phyloP scores from a whole-genome alignment of 2,329 filamentous ascomycete species.

The Sporothrix brasiliensis region DNA sequence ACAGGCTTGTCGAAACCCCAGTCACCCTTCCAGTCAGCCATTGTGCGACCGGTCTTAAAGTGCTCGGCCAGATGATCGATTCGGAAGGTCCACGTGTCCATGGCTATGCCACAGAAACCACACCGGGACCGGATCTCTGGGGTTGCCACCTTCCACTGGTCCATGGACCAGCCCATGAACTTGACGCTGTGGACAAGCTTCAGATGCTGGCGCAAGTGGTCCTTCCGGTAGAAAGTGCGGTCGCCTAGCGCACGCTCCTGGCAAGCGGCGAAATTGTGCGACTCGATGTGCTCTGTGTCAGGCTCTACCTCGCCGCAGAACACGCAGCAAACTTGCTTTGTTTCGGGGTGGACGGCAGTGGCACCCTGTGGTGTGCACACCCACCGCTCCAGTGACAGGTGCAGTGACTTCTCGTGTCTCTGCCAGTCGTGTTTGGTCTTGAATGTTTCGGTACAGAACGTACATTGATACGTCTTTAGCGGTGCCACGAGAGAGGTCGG shows the following conservation, averaged over 20 bases:
- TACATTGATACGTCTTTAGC: slow-evolving; percentile 65
- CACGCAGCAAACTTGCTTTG: slow-evolving; percentile 59
- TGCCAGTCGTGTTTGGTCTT: slow-evolving; percentile 71
- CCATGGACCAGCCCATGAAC: slow-evolving; percentile 66
- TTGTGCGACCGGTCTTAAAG: slow-evolving; percentile 67
- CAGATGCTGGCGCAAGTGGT: slow-evolving; percentile 68
- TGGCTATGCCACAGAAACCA: slow-evolving; percentile 65
- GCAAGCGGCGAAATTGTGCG: slow-evolving; percentile 65
- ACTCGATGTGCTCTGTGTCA: slow-evolving; percentile 58
- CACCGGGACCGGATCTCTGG: slow-evolving; percentile 66
- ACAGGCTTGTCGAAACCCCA: slow-evolving; percentile 68
- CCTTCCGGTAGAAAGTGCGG: slow-evolving; percentile 67
- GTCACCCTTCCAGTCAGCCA: slow-evolving; percentile 71
- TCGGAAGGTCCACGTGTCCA: slow-evolving; percentile 64
- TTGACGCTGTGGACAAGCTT: slow-evolving; percentile 66
- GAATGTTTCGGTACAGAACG: slow-evolving; percentile 70
- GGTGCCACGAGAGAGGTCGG: slow-evolving; percentile 45
- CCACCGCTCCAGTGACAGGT: slow-evolving; percentile 67
- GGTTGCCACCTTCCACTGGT: slow-evolving; percentile 62
- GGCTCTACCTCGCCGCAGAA: slow-evolving; percentile 63
- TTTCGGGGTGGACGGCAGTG: slow-evolving; percentile 59
- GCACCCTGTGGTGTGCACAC: slow-evolving; percentile 64
- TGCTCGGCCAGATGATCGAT: slow-evolving; percentile 68
- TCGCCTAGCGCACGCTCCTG: slow-evolving; percentile 65
- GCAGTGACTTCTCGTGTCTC: slow-evolving; percentile 69